phyloP scores from a whole-genome alignment of 306 rosid species.

The Cucurbita pepo region DNA sequence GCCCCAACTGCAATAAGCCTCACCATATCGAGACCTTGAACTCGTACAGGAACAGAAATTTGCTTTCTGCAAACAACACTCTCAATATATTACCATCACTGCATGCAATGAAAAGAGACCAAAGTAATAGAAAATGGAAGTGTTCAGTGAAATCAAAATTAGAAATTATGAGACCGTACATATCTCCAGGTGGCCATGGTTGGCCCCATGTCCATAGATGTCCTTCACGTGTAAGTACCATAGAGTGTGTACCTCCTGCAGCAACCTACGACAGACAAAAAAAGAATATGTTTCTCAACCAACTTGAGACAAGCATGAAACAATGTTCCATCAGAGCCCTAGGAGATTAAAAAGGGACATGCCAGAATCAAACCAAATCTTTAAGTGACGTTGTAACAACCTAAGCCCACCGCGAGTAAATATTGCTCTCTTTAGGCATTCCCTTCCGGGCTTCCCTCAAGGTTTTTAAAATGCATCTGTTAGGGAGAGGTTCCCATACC shows the following conservation, averaged over 20 bases:
- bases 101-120: not conserved
- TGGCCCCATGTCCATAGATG: constrained; percentile 99
- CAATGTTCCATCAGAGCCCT: not conserved
- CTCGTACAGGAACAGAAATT: constrained; percentile 86
- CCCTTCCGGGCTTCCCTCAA: too few relatives aligned
- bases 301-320: not conserved
- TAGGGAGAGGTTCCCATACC: too few relatives aligned
- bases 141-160: not conserved
- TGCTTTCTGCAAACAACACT: constrained; percentile 43
- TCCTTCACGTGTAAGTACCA: constrained; percentile 90
- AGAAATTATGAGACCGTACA: constrained; percentile 29
- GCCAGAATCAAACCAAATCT: not conserved
- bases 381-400: too few relatives aligned
- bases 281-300: not conserved
- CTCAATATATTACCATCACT: not conserved
- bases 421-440: too few relatives aligned
- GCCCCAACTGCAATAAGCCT: constrained; percentile 94
- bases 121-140: not conserved
- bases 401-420: too few relatives aligned
- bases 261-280: constrained; percentile 53
- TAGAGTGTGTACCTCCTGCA: constrained; percentile 99
- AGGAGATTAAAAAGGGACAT: not conserved
- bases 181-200: constrained; percentile 99
- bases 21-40: constrained; percentile 90
- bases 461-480: too few relatives aligned